These are phyloP conservation scores for Eruca vesicaria DNA, from an alignment of 441 rosid genomes.

Conservation along the genomic window DNA sequence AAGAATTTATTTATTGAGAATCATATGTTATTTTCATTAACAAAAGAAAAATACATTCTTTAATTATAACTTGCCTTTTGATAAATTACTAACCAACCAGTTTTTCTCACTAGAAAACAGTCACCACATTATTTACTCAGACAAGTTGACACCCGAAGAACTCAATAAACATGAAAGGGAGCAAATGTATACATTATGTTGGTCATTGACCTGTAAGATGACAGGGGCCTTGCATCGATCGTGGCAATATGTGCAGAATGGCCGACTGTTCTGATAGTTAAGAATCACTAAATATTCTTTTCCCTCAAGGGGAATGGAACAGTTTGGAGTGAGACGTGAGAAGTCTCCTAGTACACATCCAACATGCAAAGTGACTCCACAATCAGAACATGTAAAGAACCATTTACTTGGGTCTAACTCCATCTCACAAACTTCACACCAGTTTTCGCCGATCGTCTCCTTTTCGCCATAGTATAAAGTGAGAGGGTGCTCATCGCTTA, in stretches of 20 bases:
- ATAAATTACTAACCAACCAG: neutral
- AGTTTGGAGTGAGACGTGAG: neutral
- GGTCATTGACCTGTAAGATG: neutral
- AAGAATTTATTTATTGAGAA: neutral
- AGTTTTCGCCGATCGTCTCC: neutral
- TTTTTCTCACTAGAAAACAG: too few species aligned
- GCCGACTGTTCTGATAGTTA: conserved; percentile 10
- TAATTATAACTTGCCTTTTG: neutral
- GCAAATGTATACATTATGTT: neutral
- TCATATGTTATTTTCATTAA: neutral
- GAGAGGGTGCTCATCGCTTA: conserved; percentile 21
- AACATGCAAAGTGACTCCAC: conserved; percentile 14
- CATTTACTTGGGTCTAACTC: neutral
- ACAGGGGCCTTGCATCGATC: conserved; percentile 2
- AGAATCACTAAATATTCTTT: neutral
- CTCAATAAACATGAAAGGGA: neutral
- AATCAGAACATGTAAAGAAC: conserved; percentile 14
- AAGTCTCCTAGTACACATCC: conserved; percentile 10
- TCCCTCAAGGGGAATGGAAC: fast-evolving
- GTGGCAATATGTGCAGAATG: neutral
- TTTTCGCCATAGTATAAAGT: neutral
- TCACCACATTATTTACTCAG: too few species aligned
- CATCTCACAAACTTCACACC: conserved; percentile 26
- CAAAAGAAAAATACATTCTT: neutral
- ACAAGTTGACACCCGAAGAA: neutral